Evolutionary conservation across 805 yeast species (phyloP), one percentile per base, ranked within the genome.

Genomic region (Wickerhamomyces chambardii): DNA sequence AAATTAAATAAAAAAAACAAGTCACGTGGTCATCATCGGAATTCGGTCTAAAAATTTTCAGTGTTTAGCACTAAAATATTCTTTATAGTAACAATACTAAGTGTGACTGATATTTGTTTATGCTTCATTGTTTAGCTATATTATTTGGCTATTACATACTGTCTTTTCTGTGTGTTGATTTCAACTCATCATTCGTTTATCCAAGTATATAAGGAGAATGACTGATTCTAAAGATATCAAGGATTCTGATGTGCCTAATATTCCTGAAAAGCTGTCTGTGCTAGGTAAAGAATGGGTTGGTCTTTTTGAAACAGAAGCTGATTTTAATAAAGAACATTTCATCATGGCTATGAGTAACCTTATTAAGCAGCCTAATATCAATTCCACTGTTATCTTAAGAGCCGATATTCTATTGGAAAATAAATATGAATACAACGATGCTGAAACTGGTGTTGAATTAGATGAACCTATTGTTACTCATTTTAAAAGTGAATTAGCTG

Each of bases 361-460:
- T 40, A 82, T 86, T 36, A 67, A 70, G 39, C 85, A 84, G 43
- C 96, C 96, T 15, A 84, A 87, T 53, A 83, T 86, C 58, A 90
- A 89, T 59, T 89, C 97, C 10, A 83, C 96, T 0, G 92, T 86
- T 26, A 82, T 89, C 25, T 63, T 90, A 58, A 64, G 97, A 45
- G 95, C 97, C 0, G 97, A 90, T 58, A 75, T 87, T 17, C 53
- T 84, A 31, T 63, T 64, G 30, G 81, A 77, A 44, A 61, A 60
- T 37, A 56, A 48, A 6, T 75, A 64, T 47, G 65, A 61, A 1
- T 51, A 60, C n/a, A n/a, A n/a, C n/a, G n/a, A n/a, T 27, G 29
- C 34, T 3, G 46, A 48, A 3, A 56, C 48, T 6, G 48, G 56
- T 8, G 61, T n/a, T n/a, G n/a, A n/a, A n/a, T n/a, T n/a, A n/a